Conservation (phyloP, 2,329 filamentous ascomycete genomes). For the Alternaria rosae region DNA sequence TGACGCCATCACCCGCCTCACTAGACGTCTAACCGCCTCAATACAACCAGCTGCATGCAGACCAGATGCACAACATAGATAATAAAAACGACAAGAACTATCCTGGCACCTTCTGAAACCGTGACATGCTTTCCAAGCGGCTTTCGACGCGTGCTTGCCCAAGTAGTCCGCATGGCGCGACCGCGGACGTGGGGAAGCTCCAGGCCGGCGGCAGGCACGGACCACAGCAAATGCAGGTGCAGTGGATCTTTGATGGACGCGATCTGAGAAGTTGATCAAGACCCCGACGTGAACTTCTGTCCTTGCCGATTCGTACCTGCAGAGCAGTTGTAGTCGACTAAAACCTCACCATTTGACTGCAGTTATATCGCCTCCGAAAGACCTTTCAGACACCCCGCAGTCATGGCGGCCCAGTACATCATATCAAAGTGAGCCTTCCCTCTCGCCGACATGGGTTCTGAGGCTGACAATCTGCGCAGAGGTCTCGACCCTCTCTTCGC, state of each 20-base stretch:
- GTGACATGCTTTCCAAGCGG: not conserved
- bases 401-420: constrained; percentile 50
- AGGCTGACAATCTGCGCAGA: constrained; percentile 33
- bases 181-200: constrained; percentile 23
- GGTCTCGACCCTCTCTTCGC: constrained; percentile 59
- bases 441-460: not conserved
- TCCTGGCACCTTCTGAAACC: not conserved
- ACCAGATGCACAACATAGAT: not conserved
- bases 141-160: constrained; percentile 1
- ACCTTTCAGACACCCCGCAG: not conserved
- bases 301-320: not conserved
- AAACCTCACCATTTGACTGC: not conserved
- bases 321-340: not conserved
- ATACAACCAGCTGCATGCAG: not conserved
- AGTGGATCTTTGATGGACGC: constrained; percentile 18
- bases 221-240: constrained; percentile 24
- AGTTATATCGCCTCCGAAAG: not conserved
- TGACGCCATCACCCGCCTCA: constrained; percentile 43
- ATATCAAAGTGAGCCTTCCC: constrained; percentile 53
- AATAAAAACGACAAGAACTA: not conserved
- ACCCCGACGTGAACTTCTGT: not conserved
- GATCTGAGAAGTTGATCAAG: constrained; percentile 25
- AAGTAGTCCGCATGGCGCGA: not conserved
- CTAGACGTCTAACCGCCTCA: constrained; percentile 4
- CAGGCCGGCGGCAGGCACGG: constrained; percentile 20